Conservation (phyloP, 345 rosid species). For the Pistacia vera region DNA sequence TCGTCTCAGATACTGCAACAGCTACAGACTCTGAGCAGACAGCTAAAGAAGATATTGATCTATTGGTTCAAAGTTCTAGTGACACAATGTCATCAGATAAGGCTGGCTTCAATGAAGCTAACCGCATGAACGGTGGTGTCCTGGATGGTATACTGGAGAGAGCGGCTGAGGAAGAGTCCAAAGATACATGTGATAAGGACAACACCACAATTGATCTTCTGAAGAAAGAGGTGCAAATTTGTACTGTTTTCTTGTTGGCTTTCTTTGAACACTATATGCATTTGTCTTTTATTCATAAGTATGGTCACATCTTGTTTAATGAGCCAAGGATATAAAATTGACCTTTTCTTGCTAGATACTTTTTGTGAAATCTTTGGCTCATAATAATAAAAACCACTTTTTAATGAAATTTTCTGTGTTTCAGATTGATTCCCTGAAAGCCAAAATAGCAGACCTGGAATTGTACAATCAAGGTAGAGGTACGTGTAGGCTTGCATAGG, state of each 20-base stretch:
- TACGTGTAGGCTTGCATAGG: slow-evolving; percentile 24
- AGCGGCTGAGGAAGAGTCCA: slow-evolving; percentile 28
- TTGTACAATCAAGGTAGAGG: slow-evolving; percentile 34
- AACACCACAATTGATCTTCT: slow-evolving; percentile 49
- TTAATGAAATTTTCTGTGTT: slow-evolving; percentile 10
- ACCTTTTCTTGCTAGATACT: neutral
- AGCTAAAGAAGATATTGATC: slow-evolving; percentile 32
- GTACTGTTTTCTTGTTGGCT: neutral
- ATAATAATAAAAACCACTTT: neutral
- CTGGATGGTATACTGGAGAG: slow-evolving; percentile 32
- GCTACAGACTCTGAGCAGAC: slow-evolving; percentile 30
- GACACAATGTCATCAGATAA: slow-evolving; percentile 28
- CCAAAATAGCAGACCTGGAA: slow-evolving; percentile 70
- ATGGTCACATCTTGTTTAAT: neutral
- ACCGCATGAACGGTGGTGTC: slow-evolving; percentile 24
- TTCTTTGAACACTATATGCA: neutral
- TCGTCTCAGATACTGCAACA: slow-evolving; percentile 21
- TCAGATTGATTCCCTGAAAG: slow-evolving; percentile 70
- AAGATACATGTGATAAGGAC: slow-evolving; percentile 29
- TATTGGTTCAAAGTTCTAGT: slow-evolving; percentile 26
- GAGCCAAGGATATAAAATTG: neutral
- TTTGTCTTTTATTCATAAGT: neutral
- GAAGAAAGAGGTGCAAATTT: slow-evolving; percentile 61
- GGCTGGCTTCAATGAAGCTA: slow-evolving; percentile 33
- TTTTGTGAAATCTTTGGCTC: neutral